These are phyloP conservation scores for Phytophthora hibernalis DNA, from an alignment of 352 stramenopile species.

Conservation along the genomic window DNA sequence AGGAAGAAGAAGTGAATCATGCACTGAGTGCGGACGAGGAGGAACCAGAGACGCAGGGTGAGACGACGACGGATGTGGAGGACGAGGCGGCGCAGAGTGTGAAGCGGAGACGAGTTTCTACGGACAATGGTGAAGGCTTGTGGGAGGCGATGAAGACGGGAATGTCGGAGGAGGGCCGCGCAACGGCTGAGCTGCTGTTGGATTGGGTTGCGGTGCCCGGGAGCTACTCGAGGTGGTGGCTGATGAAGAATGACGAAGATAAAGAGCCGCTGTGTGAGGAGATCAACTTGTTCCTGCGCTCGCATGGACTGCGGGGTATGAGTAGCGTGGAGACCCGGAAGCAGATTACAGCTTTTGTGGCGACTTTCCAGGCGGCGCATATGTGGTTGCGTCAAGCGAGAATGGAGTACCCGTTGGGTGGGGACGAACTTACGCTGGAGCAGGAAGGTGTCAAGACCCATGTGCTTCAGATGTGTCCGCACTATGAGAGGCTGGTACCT, in stretches of 20 bases:
- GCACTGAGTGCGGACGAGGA: conserved; percentile 1
- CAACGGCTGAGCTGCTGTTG: conserved; percentile 37
- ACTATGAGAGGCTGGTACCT: conserved; percentile 46
- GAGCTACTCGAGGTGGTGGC: conserved; percentile 51
- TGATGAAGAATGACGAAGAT: conserved; percentile 25
- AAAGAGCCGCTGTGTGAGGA: conserved; percentile 45
- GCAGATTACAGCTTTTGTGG: conserved; percentile 39
- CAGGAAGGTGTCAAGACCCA: conserved; percentile 43
- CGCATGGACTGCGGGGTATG: conserved; percentile 35
- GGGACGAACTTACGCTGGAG: conserved; percentile 23
- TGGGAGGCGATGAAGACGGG: conserved; percentile 14
- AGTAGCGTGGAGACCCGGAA: conserved; percentile 33
- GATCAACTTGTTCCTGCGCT: conserved; percentile 46
- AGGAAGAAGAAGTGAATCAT: not conserved
- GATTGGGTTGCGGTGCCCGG: conserved; percentile 46
- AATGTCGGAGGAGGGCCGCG: conserved; percentile 21
- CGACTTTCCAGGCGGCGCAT: conserved; percentile 45
- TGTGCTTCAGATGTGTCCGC: conserved; percentile 47
- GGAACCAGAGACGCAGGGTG: not conserved
- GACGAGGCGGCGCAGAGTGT: conserved; percentile 2
- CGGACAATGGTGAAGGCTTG: not conserved
- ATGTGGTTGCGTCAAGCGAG: conserved; percentile 42
- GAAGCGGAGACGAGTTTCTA: conserved; percentile 15
- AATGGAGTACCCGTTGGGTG: conserved; percentile 27
- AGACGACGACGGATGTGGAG: conserved; percentile 2